A percentile compares a stretch with the other conserved stretches of the same genome.
Conservation (phyloP, 1,139 yeast species). For the Lodderomyces margitis region DNA sequence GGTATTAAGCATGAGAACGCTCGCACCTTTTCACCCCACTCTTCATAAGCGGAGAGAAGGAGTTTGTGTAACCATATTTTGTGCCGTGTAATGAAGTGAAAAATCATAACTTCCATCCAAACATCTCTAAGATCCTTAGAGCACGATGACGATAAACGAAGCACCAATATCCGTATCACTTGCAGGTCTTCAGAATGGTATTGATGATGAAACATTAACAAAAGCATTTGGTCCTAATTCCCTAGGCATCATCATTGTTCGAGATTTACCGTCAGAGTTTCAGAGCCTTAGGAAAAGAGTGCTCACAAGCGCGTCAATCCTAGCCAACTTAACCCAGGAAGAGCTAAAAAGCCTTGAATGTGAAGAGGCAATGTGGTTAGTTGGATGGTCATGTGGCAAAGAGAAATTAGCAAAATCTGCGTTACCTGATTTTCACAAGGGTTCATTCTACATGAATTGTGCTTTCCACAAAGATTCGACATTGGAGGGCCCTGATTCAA, state of each 20-base stretch:
- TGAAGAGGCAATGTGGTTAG: slow-evolving; percentile 49
- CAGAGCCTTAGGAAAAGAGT: slow-evolving; percentile 41
- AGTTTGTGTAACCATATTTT: not conserved
- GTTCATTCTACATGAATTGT: slow-evolving; percentile 62
- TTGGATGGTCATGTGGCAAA: slow-evolving; percentile 68
- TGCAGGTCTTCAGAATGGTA: slow-evolving; percentile 32
- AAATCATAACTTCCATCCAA: too few relatives aligned
- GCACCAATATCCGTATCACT: slow-evolving; percentile 34
- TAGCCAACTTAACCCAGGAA: slow-evolving; percentile 42
- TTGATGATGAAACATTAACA: slow-evolving; percentile 29
- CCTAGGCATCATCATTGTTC: slow-evolving; percentile 52
- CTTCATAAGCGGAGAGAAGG: not conserved
- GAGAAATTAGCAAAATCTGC: slow-evolving; percentile 43
- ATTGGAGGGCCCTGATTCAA: slow-evolving; percentile 46
- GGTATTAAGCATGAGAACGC: too few relatives aligned
- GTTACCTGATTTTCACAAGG: slow-evolving; percentile 52
- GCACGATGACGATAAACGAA: not conserved
- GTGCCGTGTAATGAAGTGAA: not conserved
- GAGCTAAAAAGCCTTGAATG: slow-evolving; percentile 41
- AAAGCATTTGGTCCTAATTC: slow-evolving; percentile 59
- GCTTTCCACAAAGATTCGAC: slow-evolving; percentile 46
- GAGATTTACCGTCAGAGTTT: slow-evolving; percentile 41
- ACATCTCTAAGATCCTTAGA: too few relatives aligned
- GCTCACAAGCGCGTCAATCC: slow-evolving; percentile 41
- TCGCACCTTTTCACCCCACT: too few relatives aligned